Evolutionary conservation across 345 rosid species (phyloP).

Genomic region (Eucalyptus melliodora): DNA sequence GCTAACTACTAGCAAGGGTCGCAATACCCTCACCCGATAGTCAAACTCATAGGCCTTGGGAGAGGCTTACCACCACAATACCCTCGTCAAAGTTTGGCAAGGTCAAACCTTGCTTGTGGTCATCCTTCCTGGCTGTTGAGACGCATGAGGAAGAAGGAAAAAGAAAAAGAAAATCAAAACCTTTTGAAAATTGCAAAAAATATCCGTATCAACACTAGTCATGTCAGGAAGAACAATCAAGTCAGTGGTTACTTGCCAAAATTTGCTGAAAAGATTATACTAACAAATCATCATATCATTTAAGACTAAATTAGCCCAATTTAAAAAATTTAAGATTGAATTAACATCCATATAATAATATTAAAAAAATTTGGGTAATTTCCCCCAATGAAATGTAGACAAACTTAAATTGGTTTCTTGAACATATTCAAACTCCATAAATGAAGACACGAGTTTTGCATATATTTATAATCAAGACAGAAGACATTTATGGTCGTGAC

Average conservation of each 20-base stretch:
- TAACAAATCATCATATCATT: background rate
- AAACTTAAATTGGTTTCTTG: too few species aligned
- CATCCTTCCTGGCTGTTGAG: too few species aligned
- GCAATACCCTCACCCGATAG: background rate
- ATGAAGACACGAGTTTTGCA: background rate
- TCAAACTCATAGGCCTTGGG: background rate
- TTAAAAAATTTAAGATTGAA: too few species aligned
- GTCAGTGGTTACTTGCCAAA: too few species aligned
- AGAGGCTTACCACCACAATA: accelerated
- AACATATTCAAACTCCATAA: background rate
- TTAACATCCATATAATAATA: too few species aligned
- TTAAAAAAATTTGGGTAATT: too few species aligned
- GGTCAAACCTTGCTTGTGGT: too few species aligned
- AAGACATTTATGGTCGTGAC: background rate
- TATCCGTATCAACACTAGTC: background rate
- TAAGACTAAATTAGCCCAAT: background rate
- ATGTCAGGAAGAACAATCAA: accelerated
- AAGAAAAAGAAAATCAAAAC: too few species aligned
- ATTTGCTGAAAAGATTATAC: background rate
- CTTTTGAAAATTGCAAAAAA: too few species aligned
- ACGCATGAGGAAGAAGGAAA: background rate
- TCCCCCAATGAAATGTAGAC: background rate
- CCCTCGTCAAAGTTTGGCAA: background rate
- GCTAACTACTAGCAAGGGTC: accelerated
- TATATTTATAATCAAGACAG: background rate